These are phyloP conservation scores for Lizonia empirigonia DNA, from an alignment of 2,329 filamentous ascomycete species.

Conservation along the genomic window DNA sequence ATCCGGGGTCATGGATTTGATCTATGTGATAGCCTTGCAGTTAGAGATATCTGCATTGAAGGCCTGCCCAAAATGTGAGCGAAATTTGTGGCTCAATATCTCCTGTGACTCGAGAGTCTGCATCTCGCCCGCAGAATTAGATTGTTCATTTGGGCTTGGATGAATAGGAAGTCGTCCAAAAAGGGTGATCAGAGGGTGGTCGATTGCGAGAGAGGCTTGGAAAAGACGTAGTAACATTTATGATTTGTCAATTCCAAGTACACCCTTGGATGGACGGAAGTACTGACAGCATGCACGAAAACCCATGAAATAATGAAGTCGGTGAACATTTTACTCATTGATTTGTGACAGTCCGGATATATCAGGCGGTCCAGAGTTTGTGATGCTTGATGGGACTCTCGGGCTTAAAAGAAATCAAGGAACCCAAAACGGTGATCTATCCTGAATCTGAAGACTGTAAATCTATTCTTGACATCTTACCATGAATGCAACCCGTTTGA, in stretches of 20 bases:
- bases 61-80: not conserved
- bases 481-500: too few species aligned
- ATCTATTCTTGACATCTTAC: too few species aligned
- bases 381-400: not conserved
- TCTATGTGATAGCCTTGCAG: not conserved
- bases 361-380: not conserved
- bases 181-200: not conserved
- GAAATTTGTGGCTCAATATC: not conserved
- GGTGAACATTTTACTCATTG: not conserved
- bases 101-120: not conserved
- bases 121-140: not conserved
- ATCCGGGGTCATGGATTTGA: not conserved
- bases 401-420: not conserved
- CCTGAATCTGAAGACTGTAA: not conserved
- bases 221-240: not conserved
- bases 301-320: not conserved
- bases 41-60: not conserved
- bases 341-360: not conserved
- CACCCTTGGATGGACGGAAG: not conserved
- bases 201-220: not conserved
- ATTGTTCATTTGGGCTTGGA: not conserved
- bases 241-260: not conserved
- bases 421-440: not conserved
- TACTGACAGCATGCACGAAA: not conserved
- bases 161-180: not conserved